A percentile compares a stretch with the other conserved stretches of the same genome.
phyloP scores from a whole-genome alignment of 108 stramenopile genomes.

The Pseudonitzschia delicatissima region DNA sequence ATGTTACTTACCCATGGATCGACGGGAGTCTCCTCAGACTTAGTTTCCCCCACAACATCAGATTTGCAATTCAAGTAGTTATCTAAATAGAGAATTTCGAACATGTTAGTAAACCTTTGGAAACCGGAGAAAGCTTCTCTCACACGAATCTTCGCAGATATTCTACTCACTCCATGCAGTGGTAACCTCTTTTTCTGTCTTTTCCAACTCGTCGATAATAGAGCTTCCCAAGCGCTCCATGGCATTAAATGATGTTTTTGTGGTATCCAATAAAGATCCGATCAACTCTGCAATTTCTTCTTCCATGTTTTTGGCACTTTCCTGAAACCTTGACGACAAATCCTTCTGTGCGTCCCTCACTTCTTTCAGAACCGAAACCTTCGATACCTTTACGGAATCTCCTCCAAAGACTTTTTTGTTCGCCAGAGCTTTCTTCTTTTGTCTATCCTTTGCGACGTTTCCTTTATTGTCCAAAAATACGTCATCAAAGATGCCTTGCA shows the following conservation, averaged over 20 bases:
- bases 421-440: slow-evolving; percentile 31
- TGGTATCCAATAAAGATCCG: slow-evolving; percentile 30
- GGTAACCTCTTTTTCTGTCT: slow-evolving; percentile 63
- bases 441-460: slow-evolving; percentile 43
- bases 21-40: not conserved
- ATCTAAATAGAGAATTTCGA: not conserved
- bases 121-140: not conserved
- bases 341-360: slow-evolving; percentile 29
- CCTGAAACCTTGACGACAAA: slow-evolving; percentile 30
- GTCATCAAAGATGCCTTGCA: slow-evolving; percentile 50
- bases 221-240: slow-evolving; percentile 69
- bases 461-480: slow-evolving; percentile 65
- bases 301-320: slow-evolving; percentile 32
- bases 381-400: not conserved
- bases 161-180: slow-evolving; percentile 55
- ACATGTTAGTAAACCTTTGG: not conserved
- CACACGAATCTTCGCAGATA: not conserved
- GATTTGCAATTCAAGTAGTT: slow-evolving; percentile 4
- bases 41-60: not conserved
- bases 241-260: slow-evolving; percentile 39
- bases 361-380: slow-evolving; percentile 21
- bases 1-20: slow-evolving; percentile 26
- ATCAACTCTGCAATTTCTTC: slow-evolving; percentile 35
- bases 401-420: not conserved
- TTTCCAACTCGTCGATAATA: slow-evolving; percentile 64